Conservation (phyloP, 2,329 filamentous ascomycete species). For the Stagonosporopsis tanaceti region DNA sequence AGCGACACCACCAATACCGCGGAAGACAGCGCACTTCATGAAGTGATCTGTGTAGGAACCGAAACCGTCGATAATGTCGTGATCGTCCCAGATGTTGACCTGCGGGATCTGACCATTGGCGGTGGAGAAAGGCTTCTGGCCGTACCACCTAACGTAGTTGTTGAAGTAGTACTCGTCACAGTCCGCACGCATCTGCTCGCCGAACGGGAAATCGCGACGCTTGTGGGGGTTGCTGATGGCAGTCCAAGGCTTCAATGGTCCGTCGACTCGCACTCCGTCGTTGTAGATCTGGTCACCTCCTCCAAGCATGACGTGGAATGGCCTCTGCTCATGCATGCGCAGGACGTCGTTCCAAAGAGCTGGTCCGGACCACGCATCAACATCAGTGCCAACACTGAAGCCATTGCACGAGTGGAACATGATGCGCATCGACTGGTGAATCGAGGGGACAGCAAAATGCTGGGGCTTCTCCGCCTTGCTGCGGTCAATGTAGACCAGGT, state of each 20-base stretch:
- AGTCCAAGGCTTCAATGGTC: conserved; percentile 75
- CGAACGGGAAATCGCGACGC: conserved; percentile 67
- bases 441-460: conserved; percentile 65
- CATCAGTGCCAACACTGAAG: conserved; percentile 71
- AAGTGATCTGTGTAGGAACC: conserved; percentile 72
- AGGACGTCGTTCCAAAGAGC: conserved; percentile 71
- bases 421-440: conserved; percentile 71
- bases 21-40: conserved; percentile 71
- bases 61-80: conserved; percentile 73
- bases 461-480: conserved; percentile 46
- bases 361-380: conserved; percentile 68
- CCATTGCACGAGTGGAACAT: conserved; percentile 76
- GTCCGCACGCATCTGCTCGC: conserved; percentile 66
- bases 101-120: conserved; percentile 70
- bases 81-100: conserved; percentile 72
- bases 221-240: conserved; percentile 67
- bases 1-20: conserved; percentile 68
- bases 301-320: conserved; percentile 78
- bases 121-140: conserved; percentile 67
- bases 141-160: conserved; percentile 73
- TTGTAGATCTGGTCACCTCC: conserved; percentile 89
- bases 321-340: conserved; percentile 65
- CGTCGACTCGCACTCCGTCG: conserved; percentile 81
- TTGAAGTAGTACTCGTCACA: conserved; percentile 70
- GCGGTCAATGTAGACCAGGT: conserved; percentile 67